A percentile compares a stretch with the other conserved stretches of the same genome.
These are phyloP conservation scores for Penicillium sp. DNA, from an alignment of 2,329 filamentous ascomycete genomes.

Conservation along the genomic window DNA sequence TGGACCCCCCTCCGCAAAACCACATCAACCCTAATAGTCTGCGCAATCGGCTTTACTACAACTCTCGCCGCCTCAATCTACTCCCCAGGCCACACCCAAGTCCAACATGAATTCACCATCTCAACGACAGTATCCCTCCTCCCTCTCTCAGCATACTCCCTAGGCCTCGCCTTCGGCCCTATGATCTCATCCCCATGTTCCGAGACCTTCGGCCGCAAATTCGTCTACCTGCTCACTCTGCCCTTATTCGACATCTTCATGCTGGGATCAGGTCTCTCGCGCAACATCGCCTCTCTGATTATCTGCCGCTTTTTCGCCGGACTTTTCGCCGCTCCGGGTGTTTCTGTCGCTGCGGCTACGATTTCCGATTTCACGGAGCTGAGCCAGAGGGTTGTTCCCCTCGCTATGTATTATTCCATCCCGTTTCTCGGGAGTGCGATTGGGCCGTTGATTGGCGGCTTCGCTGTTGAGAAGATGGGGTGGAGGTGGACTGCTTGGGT, in stretches of 20 bases:
- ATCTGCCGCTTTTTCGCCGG: conserved; percentile 76
- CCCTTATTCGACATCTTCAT: conserved; percentile 52
- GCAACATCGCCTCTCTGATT: conserved; percentile 67
- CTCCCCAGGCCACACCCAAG: conserved; percentile 50
- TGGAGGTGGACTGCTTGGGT: conserved; percentile 75
- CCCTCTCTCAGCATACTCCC: conserved; percentile 67
- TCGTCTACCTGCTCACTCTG: conserved; percentile 4
- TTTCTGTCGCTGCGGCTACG: conserved; percentile 68
- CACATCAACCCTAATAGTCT: conserved; percentile 11
- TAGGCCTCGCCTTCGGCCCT: conserved; percentile 32
- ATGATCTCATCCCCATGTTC: conserved; percentile 10
- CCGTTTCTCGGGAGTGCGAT: conserved; percentile 15
- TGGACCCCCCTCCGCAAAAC: conserved; percentile 16
- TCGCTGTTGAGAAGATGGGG: conserved; percentile 60
- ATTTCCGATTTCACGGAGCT: conserved; percentile 56
- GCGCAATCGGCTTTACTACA: conserved; percentile 17
- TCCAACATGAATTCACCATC: conserved; percentile 46
- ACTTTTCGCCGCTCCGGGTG: conserved; percentile 52
- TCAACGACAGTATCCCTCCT: conserved; percentile 45
- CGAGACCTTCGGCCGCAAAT: conserved; percentile 12
- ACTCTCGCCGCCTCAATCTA: conserved; percentile 35
- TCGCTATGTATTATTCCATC: conserved; percentile 19
- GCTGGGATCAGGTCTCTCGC: conserved; percentile 45
- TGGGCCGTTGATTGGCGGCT: conserved; percentile 68
- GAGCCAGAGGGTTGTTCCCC: conserved; percentile 5